Evolutionary conservation across 495 filamentous ascomycete species (phyloP).

Genomic region (Corynascus novoguineensis): DNA sequence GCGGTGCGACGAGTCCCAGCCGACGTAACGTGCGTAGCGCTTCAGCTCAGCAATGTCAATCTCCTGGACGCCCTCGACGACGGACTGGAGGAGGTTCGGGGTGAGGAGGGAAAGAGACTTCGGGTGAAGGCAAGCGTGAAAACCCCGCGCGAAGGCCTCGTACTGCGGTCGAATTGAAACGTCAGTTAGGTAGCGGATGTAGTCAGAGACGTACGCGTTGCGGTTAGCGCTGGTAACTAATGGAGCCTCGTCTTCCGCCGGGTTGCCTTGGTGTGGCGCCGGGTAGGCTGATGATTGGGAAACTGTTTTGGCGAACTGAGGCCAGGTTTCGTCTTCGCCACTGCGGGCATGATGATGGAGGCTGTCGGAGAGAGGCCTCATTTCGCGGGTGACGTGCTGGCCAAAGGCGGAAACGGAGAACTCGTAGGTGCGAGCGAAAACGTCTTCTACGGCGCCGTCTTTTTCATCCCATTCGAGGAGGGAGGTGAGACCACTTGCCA

Average conservation of each 20-base stretch:
- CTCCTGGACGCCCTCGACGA: constrained; percentile 75
- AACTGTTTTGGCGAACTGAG: constrained; percentile 31
- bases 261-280: constrained; percentile 30
- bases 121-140: constrained; percentile 66
- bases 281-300: constrained; percentile 14
- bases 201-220: constrained; percentile 73
- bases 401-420: constrained; percentile 73
- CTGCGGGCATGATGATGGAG: background rate
- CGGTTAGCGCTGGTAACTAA: constrained; percentile 74
- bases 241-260: constrained; percentile 43
- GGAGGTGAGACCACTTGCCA: constrained; percentile 63
- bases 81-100: constrained; percentile 59
- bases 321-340: constrained; percentile 30
- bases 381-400: constrained; percentile 43
- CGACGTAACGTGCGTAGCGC: constrained; percentile 66
- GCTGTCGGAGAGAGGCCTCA: constrained; percentile 28
- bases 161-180: constrained; percentile 72
- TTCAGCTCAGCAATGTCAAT: constrained; percentile 71
- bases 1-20: constrained; percentile 61
- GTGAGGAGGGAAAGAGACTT: constrained; percentile 67
- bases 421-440: constrained; percentile 76
- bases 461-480: constrained; percentile 66
- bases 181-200: constrained; percentile 78
- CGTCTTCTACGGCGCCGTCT: constrained; percentile 72
- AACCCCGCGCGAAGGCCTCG: constrained; percentile 75